Base-by-base conservation (phyloP, 1,139 yeast species). In the Yamadazyma siamensis region DNA sequence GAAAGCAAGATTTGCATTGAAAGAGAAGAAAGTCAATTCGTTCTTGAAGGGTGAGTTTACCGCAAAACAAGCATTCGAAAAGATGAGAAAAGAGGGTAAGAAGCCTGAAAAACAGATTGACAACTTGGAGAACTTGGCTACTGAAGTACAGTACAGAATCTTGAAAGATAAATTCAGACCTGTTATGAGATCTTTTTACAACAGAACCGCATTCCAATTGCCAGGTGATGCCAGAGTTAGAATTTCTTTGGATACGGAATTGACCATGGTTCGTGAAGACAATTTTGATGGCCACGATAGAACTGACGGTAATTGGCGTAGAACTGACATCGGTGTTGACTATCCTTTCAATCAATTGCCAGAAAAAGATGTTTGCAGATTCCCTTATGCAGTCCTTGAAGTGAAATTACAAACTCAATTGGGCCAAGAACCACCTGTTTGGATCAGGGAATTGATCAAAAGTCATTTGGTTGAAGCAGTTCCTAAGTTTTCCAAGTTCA, bases 181-280 rank as follows among this genome's bases (percentile, higher is more conserved):
- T 1, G 96, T 89, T 23, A 83, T 87, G 65, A 78, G 98, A 59
- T 86, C 97, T 1, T 91, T 91, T 59, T 91, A 91, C 64, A 88
- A 89, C 61, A 83, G 98, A 71, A 91, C 98, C 26, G 98, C 98
- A 6, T 91, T 91, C 75, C 98, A 91, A 64, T 75, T 91, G 36
- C 98, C 98, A 3, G 98, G 98, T 39, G 98, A 91, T 59, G 98
- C 98, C 4, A 78, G 98, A 54, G 98, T 91, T 28, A 88, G 98
- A 70, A 91, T 94, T 44, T 91, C 97, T 29, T 77, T 91, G 44
- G 98, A 91, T 56, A 89, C 98, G 1, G 97, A 91, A 60, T 74
- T 91, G 45, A 71, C 94, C 16, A 86, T 91, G 96, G 88, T 89
- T 25, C 81, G 98, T 58, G 98, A 91, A 61, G 98, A 91, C 58